Base-by-base conservation (phyloP, 805 yeast species). In the Metschnikowia reukaufii region DNA sequence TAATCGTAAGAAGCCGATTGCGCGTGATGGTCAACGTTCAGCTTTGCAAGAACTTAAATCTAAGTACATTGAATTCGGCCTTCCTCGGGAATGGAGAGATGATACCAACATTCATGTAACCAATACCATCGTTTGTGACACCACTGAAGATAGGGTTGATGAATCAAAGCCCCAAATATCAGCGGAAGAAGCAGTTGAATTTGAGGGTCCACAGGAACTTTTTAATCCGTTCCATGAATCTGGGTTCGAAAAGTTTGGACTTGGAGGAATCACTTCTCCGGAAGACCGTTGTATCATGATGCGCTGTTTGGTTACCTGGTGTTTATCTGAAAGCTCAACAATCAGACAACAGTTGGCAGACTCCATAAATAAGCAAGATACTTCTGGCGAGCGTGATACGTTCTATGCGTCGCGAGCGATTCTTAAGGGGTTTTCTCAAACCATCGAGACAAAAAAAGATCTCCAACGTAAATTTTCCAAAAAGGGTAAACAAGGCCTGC, bases 31-130 rank as follows among this genome's bases (percentile, higher is more conserved):
- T 32, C 65, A 49, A 52, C 47, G 52, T 15, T 48, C 64, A 18
- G 74, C 74, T 3, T 59, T 69, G 15, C 57, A 56, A 17, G 76
- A 71, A 48, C 58, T 72, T 36, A 68, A 64, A 45, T 48, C 68
- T 1, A 53, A 61, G 44, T 49, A 57, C 37, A 37, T 49, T 7
- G 25, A 43, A 4, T 54, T 66, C 5, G 76, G 77, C 0, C 56
- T 70, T 18, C 76, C 77, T 2, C 49, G 41, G 20, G 76, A 70
- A 49, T 72, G 77, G 77, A 60, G 63, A 40, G 63, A 61, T 40
- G 57, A 53, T 33, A 30, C 55, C 1, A 20, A 30, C 19, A 43
- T 50, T 2, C 50, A 45, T 4, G 44, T 31, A 7, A 48, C 44
- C 2, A 44, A 37, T 12, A 36, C 36, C 3, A 30, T 45, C 7